These are phyloP conservation scores for Bryum argenteum DNA, from an alignment of 225 moss, liverwort and hornwort genomes.

Conservation along the genomic window DNA sequence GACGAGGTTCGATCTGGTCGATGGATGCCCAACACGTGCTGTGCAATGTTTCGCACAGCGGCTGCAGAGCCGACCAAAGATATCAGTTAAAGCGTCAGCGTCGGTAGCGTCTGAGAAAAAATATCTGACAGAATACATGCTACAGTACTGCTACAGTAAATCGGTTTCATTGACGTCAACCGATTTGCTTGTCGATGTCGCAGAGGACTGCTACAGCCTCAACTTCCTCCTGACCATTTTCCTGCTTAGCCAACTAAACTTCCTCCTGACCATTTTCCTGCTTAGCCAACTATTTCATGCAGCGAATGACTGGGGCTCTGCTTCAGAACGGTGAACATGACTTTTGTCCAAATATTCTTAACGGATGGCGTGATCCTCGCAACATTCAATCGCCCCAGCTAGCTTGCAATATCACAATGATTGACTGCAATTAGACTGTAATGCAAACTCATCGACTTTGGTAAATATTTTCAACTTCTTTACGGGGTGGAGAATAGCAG, in stretches of 20 bases:
- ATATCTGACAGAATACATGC: not conserved
- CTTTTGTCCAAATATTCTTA: not conserved
- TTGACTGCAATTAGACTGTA: not conserved
- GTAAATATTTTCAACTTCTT: not conserved
- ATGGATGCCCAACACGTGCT: not conserved
- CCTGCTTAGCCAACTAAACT: not conserved
- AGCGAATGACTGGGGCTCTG: not conserved
- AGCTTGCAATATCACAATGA: not conserved
- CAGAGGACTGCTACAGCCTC: not conserved
- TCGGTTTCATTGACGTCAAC: too few relatives aligned
- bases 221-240: not conserved
- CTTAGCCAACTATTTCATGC: not conserved
- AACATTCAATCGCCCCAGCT: not conserved
- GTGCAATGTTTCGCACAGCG: not conserved
- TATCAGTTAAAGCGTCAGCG: not conserved
- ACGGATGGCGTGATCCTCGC: not conserved
- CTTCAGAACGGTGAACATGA: not conserved
- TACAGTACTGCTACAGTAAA: not conserved
- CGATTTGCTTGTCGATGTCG: too few relatives aligned
- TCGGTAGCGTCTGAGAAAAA: conserved; percentile 14
- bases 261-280: not conserved
- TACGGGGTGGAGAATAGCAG: not conserved
- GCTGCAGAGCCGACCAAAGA: too few relatives aligned
- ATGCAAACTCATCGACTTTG: not conserved
- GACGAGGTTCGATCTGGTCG: too few relatives aligned